Base-by-base conservation (phyloP, 2,329 filamentous ascomycete species). In the Colletotrichum lentis region DNA sequence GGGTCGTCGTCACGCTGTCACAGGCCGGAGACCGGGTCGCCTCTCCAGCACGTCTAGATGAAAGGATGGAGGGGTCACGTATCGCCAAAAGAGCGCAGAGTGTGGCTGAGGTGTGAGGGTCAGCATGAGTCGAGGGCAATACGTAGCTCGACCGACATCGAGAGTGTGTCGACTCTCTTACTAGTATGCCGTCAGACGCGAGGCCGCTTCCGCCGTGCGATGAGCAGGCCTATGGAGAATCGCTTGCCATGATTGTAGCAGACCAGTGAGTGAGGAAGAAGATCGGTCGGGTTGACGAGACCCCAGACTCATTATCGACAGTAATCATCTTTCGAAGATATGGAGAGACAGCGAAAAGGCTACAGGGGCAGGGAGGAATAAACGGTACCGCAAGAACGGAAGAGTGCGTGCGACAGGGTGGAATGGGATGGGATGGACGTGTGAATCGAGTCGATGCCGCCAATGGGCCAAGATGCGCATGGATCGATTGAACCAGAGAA, bases 41-140 rank as follows among this genome's bases (percentile, higher is more conserved):
- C 24, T 53, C 46, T 57, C 43, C 24, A 44, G 52, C 50, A 50
- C 52, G 39, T 52, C 44, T 24, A 20, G 14, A 22, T 24, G 43
- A 8, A 35, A 24, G 22, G 3, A 11, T 41, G 61, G 27, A 50
- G 49, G 24, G 56, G 58, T 41, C 31, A 62, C 22, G 52, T 57
- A 56, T 50, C 24, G 44, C 31, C 44, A 27, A 50, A 46, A 53
- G 24, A 35, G 22, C 31, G 53, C 27, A 53, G 54, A 43, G 53
- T 41, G 60, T 64, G 46, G 39, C 52, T 52, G 24, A 44, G 52
- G 46, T 56, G 64, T 63, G 64, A 59, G 64, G 64, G 59, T 60
- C 53, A n/a, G 22, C 49, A 60, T 58, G 59, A 67, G 64, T 63
- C 44, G 59, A 67, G 56, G 24, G 16, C 14, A 58, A 41, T 57